These are phyloP conservation scores for Penicillium roqueforti DNA, from an alignment of 495 filamentous ascomycete genomes.

Conservation along the genomic window DNA sequence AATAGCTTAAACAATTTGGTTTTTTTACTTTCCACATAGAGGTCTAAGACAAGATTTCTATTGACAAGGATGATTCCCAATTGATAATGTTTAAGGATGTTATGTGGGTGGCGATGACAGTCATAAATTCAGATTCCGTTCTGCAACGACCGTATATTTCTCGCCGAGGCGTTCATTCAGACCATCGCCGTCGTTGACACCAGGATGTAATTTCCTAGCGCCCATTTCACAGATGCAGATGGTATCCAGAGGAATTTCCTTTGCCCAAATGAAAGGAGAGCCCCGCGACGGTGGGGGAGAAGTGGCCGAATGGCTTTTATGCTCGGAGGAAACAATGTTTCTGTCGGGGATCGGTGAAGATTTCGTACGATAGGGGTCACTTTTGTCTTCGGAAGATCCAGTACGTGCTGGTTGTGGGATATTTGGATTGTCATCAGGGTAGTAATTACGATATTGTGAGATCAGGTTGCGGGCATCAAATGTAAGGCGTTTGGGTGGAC, in stretches of 20 bases:
- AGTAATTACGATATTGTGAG: conserved; percentile 30
- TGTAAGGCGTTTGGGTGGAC: conserved; percentile 25
- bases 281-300: background rate
- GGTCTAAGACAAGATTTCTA: background rate
- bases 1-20: background rate
- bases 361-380: background rate
- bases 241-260: conserved; percentile 54
- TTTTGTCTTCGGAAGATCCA: background rate
- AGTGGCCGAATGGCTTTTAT: background rate
- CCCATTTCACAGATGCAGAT: conserved; percentile 77
- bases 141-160: conserved; percentile 40
- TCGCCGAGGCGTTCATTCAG: conserved; percentile 38
- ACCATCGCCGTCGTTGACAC: conserved; percentile 17
- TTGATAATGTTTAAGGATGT: too few species aligned
- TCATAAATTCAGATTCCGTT: conserved; percentile 26
- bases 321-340: background rate
- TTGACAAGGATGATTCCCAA: background rate
- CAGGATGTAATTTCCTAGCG: conserved; percentile 53
- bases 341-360: background rate
- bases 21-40: background rate
- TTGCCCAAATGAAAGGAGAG: conserved; percentile 55
- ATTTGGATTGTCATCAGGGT: conserved; percentile 27
- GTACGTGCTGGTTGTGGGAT: conserved; percentile 4
- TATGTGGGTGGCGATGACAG: background rate
- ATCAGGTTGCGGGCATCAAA: conserved; percentile 40